These are phyloP conservation scores for Saraca asoca DNA, from an alignment of 331 rosid species.

Conservation along the genomic window DNA sequence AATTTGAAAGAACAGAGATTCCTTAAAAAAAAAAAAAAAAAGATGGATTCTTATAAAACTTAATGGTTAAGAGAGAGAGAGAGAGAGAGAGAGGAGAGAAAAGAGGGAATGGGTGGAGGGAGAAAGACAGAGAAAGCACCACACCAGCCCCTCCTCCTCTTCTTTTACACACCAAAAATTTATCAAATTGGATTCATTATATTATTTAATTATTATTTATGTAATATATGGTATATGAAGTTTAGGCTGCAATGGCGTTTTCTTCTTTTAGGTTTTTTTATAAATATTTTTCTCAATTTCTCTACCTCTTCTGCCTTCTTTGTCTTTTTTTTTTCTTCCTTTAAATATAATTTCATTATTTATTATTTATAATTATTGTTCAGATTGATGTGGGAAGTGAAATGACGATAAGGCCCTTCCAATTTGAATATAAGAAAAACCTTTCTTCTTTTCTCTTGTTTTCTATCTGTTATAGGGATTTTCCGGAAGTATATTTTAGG, in stretches of 20 bases:
- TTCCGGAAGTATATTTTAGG: no score
- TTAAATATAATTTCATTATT: neutral
- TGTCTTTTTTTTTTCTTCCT: slow-evolving; percentile 36
- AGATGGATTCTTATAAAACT: no score
- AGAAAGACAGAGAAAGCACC: slow-evolving; percentile 54
- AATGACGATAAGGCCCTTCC: slow-evolving; percentile 3
- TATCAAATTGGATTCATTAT: no score
- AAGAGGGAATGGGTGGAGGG: slow-evolving; percentile 29
- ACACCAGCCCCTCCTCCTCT: slow-evolving; percentile 52
- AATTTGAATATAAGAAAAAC: neutral
- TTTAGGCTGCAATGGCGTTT: slow-evolving; percentile 32
- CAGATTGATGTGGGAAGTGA: neutral
- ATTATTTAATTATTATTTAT: no score
- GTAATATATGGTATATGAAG: neutral
- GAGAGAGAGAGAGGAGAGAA: slow-evolving; percentile 20
- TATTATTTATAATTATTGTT: neutral
- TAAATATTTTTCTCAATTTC: slow-evolving; percentile 39
- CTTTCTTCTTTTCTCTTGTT: no score
- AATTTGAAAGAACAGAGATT: no score
- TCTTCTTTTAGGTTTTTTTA: neutral
- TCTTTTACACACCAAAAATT: slow-evolving; percentile 37
- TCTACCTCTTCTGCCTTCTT: slow-evolving; percentile 38
- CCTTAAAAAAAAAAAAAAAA: no score
- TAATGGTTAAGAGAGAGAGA: neutral
- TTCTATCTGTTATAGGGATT: no score